Percentiles rank a stretch among this genome's conserved stretches.
phyloP scores from a whole-genome alignment of 2,329 filamentous ascomycete genomes.

The Lasiodiplodia citricola region DNA sequence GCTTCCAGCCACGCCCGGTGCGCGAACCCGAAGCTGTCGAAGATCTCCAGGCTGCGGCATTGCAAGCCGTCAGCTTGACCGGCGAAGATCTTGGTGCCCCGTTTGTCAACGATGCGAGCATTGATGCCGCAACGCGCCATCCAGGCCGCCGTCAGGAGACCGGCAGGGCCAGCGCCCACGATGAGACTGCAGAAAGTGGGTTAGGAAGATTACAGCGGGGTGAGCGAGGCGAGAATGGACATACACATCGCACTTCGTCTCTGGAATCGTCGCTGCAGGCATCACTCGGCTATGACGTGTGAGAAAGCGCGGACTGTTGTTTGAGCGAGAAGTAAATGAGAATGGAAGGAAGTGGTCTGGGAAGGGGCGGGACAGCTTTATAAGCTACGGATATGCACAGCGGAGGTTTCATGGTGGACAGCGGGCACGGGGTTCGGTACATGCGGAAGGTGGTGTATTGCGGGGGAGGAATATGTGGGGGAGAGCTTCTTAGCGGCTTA shows the following conservation, averaged over 20 bases:
- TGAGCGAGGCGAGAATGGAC: constrained; percentile 18
- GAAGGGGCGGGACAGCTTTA: not conserved
- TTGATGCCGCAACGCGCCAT: constrained; percentile 48
- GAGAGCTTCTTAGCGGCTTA: constrained; percentile 8
- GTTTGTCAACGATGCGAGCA: constrained; percentile 49
- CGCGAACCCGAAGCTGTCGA: constrained; percentile 69
- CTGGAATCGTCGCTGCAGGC: constrained; percentile 31
- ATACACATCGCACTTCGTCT: constrained; percentile 45
- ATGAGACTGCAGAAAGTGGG: constrained; percentile 37
- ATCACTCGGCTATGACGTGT: constrained; percentile 28
- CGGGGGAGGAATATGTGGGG: constrained; percentile 9
- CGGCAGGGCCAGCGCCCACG: constrained; percentile 47
- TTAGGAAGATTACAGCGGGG: constrained; percentile 13
- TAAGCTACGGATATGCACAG: not conserved
- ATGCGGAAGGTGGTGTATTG: not conserved
- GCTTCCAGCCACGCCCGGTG: constrained; percentile 69
- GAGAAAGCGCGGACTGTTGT: not conserved
- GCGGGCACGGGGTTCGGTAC: not conserved
- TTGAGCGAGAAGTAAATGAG: not conserved
- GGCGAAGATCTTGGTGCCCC: constrained; percentile 46
- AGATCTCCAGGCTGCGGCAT: constrained; percentile 50
- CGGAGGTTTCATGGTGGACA: not conserved
- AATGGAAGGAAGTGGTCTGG: not conserved
- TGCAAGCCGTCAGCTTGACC: constrained; percentile 52
- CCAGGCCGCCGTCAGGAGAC: constrained; percentile 49